Evolutionary conservation across 78 protist genomes (phyloP).

Genomic region (Anaeramoeba ignava): DNA sequence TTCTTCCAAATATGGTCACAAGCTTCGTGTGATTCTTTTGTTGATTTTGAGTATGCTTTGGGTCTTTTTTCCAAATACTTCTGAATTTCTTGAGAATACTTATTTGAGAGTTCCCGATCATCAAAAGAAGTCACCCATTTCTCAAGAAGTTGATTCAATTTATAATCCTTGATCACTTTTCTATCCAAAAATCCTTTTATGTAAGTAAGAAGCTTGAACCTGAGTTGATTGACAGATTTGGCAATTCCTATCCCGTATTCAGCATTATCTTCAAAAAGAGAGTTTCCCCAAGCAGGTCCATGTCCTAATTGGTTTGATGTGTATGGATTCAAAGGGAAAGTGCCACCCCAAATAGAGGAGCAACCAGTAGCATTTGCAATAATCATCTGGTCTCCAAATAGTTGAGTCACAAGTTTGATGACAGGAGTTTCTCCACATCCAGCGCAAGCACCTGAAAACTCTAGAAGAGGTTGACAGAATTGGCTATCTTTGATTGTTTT

Average conservation of each 20-base stretch:
- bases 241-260: slow-evolving; percentile 56
- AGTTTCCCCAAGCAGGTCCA: slow-evolving; percentile 70
- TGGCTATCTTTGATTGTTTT: slow-evolving; percentile 36
- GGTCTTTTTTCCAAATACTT: not conserved
- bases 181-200: slow-evolving; percentile 8
- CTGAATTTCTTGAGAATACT: not conserved
- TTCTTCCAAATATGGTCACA: not conserved
- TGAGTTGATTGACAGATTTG: slow-evolving; percentile 11
- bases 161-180: not conserved
- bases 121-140: not conserved
- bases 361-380: slow-evolving; percentile 70
- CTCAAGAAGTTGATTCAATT: not conserved
- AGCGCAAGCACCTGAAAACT: slow-evolving; percentile 58
- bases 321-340: slow-evolving; percentile 37
- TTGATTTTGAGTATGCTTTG: not conserved
- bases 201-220: too few relatives aligned
- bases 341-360: slow-evolving; percentile 53
- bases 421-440: slow-evolving; percentile 62
- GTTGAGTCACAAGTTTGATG: slow-evolving; percentile 44
- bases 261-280: slow-evolving; percentile 66
- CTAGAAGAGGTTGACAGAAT: slow-evolving; percentile 46
- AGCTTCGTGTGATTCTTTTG: not conserved
- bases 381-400: slow-evolving; percentile 49
- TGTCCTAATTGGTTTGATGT: slow-evolving; percentile 40
- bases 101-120: not conserved